A percentile compares a stretch with the other conserved stretches of the same genome.
Conservation (phyloP, 345 rosid genomes). For the Acer saccharum region DNA sequence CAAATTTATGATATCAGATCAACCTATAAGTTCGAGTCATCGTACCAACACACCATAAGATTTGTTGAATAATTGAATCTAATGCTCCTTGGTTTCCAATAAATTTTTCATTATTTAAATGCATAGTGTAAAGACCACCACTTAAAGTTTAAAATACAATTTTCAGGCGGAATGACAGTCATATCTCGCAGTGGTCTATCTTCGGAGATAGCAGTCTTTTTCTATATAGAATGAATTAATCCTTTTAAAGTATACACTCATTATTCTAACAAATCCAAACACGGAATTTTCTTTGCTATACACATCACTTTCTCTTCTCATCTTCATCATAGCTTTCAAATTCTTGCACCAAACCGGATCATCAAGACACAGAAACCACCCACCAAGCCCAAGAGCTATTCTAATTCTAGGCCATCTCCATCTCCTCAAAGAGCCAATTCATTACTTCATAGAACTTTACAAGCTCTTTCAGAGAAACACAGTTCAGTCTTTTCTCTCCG, state of each 20-base stretch:
- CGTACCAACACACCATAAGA: neutral
- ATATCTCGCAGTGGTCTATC: neutral
- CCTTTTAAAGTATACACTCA: too few relatives aligned
- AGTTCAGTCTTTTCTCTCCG: slow-evolving; percentile 50
- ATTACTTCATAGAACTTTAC: slow-evolving; percentile 38
- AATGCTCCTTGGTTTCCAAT: too few relatives aligned
- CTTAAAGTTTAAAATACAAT: too few relatives aligned
- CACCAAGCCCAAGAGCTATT: slow-evolving; percentile 44
- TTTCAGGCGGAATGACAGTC: too few relatives aligned
- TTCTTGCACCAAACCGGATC: slow-evolving; percentile 11
- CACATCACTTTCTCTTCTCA: slow-evolving; percentile 8
- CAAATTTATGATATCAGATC: too few relatives aligned
- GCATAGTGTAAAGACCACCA: too few relatives aligned
- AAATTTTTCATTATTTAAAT: too few relatives aligned
- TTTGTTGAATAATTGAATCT: too few relatives aligned
- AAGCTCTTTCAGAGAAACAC: slow-evolving; percentile 31
- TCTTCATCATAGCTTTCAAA: slow-evolving; percentile 20
- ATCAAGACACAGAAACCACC: slow-evolving; percentile 19
- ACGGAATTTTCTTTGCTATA: neutral
- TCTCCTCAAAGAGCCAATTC: slow-evolving; percentile 44
- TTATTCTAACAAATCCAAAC: too few relatives aligned
- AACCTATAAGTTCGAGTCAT: too few relatives aligned
- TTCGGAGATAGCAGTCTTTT: too few relatives aligned
- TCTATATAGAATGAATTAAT: too few relatives aligned
- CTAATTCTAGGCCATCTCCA: slow-evolving; percentile 60